Conservation (phyloP, 1,284 basidiomycete species). For the Apiotrichum montevideense region DNA sequence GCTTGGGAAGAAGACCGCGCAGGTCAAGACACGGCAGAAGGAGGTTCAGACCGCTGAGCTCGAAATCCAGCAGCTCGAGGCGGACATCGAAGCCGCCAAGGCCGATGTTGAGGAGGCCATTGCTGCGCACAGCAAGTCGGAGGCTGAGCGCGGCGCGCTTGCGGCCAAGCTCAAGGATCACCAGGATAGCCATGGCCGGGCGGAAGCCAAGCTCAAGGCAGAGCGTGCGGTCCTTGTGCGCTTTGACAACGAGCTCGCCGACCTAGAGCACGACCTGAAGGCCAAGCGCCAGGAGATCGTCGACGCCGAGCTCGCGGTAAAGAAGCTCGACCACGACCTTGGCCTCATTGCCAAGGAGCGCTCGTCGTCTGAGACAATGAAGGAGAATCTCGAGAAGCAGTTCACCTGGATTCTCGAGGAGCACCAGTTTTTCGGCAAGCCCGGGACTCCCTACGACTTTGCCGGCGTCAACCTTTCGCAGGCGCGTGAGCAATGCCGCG, state of each 20-base stretch:
- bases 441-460: constrained; percentile 80
- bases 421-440: constrained; percentile 75
- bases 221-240: constrained; percentile 78
- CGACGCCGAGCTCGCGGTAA: constrained; percentile 65
- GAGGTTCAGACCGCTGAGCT: constrained; percentile 80
- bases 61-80: constrained; percentile 79
- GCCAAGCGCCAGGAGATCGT: constrained; percentile 69
- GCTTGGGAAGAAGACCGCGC: constrained; percentile 70
- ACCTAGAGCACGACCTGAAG: constrained; percentile 73
- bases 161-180: constrained; percentile 62
- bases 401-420: constrained; percentile 86
- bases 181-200: constrained; percentile 56
- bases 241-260: constrained; percentile 81
- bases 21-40: constrained; percentile 80
- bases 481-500: constrained; percentile 62
- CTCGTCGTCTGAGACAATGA: constrained; percentile 54
- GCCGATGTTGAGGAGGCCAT: constrained; percentile 59
- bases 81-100: constrained; percentile 64
- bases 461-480: constrained; percentile 60
- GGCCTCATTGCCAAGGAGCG: constrained; percentile 50
- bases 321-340: constrained; percentile 55
- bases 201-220: constrained; percentile 66
- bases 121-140: constrained; percentile 55
- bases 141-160: constrained; percentile 34
- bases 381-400: constrained; percentile 63